Percentiles rank a stretch among this genome's conserved stretches.
Conservation (phyloP, 2,329 filamentous ascomycete genomes). For the Aspergillus melleus region DNA sequence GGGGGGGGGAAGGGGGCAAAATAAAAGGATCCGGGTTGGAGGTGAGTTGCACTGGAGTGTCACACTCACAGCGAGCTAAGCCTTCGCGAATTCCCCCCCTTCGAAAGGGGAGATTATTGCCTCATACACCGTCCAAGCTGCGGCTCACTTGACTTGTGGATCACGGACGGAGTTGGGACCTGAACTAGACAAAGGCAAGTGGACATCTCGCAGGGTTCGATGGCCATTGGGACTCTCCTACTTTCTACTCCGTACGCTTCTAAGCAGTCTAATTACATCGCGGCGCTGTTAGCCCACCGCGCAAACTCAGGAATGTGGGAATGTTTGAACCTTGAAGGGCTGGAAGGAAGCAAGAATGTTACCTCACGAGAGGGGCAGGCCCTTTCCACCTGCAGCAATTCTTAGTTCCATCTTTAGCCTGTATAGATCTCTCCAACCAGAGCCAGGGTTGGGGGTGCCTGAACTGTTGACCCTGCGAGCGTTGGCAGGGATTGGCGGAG, state of each 20-base stretch:
- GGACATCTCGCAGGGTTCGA: neutral
- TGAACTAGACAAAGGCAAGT: neutral
- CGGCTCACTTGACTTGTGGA: conserved; percentile 10
- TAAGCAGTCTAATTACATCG: neutral
- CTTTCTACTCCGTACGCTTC: neutral
- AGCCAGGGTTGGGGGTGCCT: neutral
- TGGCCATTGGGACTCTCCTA: neutral
- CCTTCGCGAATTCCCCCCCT: conserved; percentile 5
- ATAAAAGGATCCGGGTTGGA: neutral
- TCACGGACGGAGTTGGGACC: neutral
- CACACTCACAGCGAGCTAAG: conserved; percentile 3
- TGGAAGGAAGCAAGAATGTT: neutral
- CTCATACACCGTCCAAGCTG: conserved; percentile 2
- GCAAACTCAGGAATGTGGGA: conserved; percentile 2
- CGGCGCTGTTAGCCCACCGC: neutral
- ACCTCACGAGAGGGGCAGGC: neutral
- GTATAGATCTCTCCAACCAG: conserved; percentile 5
- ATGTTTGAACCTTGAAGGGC: neutral
- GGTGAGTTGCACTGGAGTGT: neutral
- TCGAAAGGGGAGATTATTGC: conserved; percentile 2
- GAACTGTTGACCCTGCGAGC: neutral
- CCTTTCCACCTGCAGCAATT: neutral
- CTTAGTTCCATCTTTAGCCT: conserved; percentile 3
- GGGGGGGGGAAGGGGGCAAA: conserved; percentile 9
- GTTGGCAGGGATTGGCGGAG: conserved; percentile 1